Evolutionary conservation across 495 filamentous ascomycete genomes (phyloP).

Genomic region (Staphylotrichum tortipilum): DNA sequence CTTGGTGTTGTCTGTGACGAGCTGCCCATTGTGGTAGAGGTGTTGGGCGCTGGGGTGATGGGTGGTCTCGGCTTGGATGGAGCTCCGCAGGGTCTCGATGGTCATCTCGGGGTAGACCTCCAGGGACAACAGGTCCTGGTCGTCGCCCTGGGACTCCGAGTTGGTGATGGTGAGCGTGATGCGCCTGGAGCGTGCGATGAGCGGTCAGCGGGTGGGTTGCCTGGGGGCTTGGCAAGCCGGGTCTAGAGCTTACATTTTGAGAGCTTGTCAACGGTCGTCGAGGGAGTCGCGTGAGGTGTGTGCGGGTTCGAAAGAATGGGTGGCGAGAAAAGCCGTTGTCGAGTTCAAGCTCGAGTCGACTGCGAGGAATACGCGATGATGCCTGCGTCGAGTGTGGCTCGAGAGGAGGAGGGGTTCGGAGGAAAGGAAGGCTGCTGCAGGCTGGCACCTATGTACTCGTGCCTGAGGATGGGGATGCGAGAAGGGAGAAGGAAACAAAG

Average conservation of each 20-base stretch:
- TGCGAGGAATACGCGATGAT: too few species aligned
- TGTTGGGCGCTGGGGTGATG: slow-evolving; percentile 52
- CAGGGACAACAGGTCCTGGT: slow-evolving; percentile 72
- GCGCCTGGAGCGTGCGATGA: slow-evolving; percentile 13
- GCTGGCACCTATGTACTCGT: too few species aligned
- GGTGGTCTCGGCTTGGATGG: slow-evolving; percentile 53
- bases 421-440: too few species aligned
- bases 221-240: not conserved
- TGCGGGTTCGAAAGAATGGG: too few species aligned
- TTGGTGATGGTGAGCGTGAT: slow-evolving; percentile 62
- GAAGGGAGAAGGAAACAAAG: not conserved
- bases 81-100: slow-evolving; percentile 76
- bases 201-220: not conserved
- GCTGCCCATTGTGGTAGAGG: slow-evolving; percentile 82
- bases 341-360: too few species aligned
- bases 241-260: slow-evolving; percentile 3
- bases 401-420: not conserved
- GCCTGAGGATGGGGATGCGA: not conserved
- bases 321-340: too few species aligned
- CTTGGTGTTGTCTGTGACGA: slow-evolving; percentile 65
- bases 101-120: slow-evolving; percentile 79
- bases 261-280: not conserved
- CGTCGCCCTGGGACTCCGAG: slow-evolving; percentile 55
- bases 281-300: not conserved
- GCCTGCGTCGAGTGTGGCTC: too few species aligned